Evolutionary conservation across 306 rosid species (phyloP), one percentile per base, ranked within the genome.

Genomic region (Prunus mongolica): DNA sequence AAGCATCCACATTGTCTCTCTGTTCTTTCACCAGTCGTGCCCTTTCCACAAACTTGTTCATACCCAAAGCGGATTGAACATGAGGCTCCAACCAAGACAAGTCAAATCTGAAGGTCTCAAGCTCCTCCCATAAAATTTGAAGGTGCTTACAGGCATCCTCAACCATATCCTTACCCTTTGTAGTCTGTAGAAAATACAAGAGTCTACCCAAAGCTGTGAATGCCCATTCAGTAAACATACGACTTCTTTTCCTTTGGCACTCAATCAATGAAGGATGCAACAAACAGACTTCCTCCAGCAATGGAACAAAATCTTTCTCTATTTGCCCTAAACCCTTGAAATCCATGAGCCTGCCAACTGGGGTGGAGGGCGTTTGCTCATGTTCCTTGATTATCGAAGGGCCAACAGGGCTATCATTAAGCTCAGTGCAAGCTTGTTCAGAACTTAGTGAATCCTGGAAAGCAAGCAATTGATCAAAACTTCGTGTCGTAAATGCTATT

Each of bases 151-250:
- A 27, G 2, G 74, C 15, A 51, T 69, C 74, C 47, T 50, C 62
- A 44, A 19, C 28, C 74, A 69, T 69, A 51, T 50, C 62, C 62
- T 28, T 51, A 16, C 51, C 61, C 27, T 19, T 69, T 69, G 74
- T 69, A 19, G 47, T 69, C 18, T 69, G 51, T 22, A 69, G 18
- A 69, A 70, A 70, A 70, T 70, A 46, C 46, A 70, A 24, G 3
- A 70, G 27, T 19, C 62, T 44, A 28, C 74, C 74, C 62, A 70
- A 30, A 18, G 62, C 74, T 19, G 74, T 70, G 74, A 70, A 70
- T 51, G 74, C 74, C 61, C 74, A 70, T 30, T 30, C 74, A 28
- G 18, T 11, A n/a, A 38, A 38, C 44, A 38, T 38, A 34, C n/a
- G 62, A 70, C 74, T 70, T 52, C 74, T 51, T 2, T 50, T 70